A percentile compares a stretch with the other conserved stretches of the same genome.
These are phyloP conservation scores for Microglena sp. DNA, from an alignment of 139 green algal species.

Conservation along the genomic window DNA sequence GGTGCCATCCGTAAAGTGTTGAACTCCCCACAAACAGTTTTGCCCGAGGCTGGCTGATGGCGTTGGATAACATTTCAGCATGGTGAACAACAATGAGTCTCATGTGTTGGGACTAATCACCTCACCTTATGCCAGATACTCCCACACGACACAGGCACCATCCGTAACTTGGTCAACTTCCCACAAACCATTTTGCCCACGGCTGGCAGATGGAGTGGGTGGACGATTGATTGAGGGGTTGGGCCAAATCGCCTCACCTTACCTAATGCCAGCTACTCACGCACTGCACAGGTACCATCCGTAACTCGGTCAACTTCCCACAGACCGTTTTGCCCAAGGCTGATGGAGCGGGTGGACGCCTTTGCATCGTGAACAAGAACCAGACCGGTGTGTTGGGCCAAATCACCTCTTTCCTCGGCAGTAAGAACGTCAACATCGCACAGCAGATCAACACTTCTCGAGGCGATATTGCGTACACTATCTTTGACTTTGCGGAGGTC, in stretches of 20 bases:
- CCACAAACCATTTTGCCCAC: slow-evolving; percentile 13
- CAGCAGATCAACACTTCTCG: slow-evolving; percentile 40
- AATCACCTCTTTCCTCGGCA: slow-evolving; percentile 34
- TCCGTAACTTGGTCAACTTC: slow-evolving; percentile 48
- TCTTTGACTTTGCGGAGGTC: slow-evolving; percentile 26
- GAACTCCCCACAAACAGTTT: background rate
- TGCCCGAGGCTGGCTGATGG: no score
- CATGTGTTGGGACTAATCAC: no score
- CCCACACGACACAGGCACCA: slow-evolving; percentile 23
- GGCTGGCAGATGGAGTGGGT: background rate
- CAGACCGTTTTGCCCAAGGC: no score
- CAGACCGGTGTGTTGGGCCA: slow-evolving; percentile 30
- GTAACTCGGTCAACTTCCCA: slow-evolving; percentile 17
- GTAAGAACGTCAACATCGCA: slow-evolving; percentile 29
- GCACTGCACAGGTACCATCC: slow-evolving; percentile 12
- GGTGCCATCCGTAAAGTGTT: slow-evolving; percentile 27
- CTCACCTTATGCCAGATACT: no score
- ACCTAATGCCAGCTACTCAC: no score
- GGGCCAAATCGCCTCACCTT: slow-evolving; percentile 16
- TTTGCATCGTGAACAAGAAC: slow-evolving; percentile 42
- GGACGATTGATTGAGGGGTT: background rate
- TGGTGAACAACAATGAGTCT: slow-evolving; percentile 33
- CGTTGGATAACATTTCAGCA: no score
- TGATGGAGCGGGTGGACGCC: no score
- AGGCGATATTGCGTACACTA: slow-evolving; percentile 37